Evolutionary conservation across 768 basidiomycete species (phyloP), one percentile per base, ranked within the genome.

Genomic region (Suillus sp.): DNA sequence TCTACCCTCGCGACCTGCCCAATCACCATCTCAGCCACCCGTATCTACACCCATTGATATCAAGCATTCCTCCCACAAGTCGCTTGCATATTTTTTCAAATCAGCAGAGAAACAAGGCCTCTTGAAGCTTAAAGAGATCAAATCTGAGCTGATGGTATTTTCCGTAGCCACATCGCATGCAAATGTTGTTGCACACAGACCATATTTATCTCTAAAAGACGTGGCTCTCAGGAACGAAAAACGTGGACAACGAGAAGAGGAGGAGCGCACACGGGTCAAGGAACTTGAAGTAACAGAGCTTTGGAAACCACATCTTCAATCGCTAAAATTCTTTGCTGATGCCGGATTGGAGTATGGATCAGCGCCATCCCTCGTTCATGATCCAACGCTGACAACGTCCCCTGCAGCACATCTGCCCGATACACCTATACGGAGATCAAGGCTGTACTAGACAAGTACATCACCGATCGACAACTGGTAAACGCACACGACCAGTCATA

Each of bases 51-150:
- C 65, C 47, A 83, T 91, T 63, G 91, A 84, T 67, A 89, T 96
- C 73, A 94, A 91, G 68, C 82, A 88, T 11, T 94, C 92, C 1
- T 82, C 83, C 2, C 84, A 88, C 78, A 97, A 95, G 75, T 92
- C 92, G 11, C 81, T 96, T 22, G 83, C 88, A 1, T 82, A 88
- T 1, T 95, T 96, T 78, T 81, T 97, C 69, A 95, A 91, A 72
- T 70, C 83, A 20, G 79, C 83, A 20, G 91, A 93, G 65, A 96
- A 96, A 71, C 84, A 86, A 9, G 83, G 83, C 0, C 73, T 97
- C 27, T 69, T 96, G 42, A 86, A 86, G 14, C 78, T 90, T 27
- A 97, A 96, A 71, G 82, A 89, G 25, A 74, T 55, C 72, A 80
- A 70, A 72, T 79, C 72, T 59, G 86, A 84, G 25, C 86, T 90